Conservation (phyloP, 352 stramenopile genomes). For the Globisporangium spiculum region DNA sequence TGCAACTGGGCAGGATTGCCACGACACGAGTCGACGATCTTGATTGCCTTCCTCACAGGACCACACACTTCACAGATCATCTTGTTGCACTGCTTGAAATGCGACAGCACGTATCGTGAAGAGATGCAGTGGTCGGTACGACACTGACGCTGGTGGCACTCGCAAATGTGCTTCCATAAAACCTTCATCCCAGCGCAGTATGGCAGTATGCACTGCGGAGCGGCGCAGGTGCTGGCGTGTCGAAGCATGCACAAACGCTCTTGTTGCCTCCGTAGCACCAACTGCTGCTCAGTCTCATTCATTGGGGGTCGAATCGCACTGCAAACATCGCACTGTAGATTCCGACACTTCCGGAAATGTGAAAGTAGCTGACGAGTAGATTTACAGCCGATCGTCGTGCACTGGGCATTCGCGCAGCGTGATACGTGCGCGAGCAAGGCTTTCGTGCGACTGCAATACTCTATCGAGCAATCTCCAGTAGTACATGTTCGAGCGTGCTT, state of each 20-base stretch:
- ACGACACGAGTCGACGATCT: constrained; percentile 83
- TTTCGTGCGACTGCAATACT: constrained; percentile 83
- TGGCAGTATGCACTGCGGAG: constrained; percentile 64
- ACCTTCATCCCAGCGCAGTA: constrained; percentile 89
- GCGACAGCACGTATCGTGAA: constrained; percentile 83
- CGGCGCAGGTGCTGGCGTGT: constrained; percentile 77
- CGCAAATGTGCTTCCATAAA: constrained; percentile 90
- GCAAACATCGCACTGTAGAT: constrained; percentile 85
- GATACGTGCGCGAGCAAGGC: constrained; percentile 78
- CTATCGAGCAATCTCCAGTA: constrained; percentile 63
- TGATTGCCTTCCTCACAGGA: constrained; percentile 83
- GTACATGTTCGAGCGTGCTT: constrained; percentile 86
- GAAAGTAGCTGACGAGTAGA: constrained; percentile 84
- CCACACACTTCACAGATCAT: constrained; percentile 90
- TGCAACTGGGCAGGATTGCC: constrained; percentile 73
- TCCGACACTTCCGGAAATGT: constrained; percentile 86
- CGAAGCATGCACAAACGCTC: constrained; percentile 86
- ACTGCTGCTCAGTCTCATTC: constrained; percentile 83
- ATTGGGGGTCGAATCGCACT: constrained; percentile 86
- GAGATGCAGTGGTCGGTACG: constrained; percentile 87
- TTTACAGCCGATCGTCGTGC: constrained; percentile 86
- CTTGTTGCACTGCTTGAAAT: constrained; percentile 91
- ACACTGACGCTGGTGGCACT: constrained; percentile 87
- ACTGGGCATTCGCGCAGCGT: constrained; percentile 80
- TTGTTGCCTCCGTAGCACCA: constrained; percentile 82